A percentile compares a stretch with the other conserved stretches of the same genome.
These are phyloP conservation scores for Vachellia collinsii DNA, from an alignment of 306 rosid species.

Conservation along the genomic window DNA sequence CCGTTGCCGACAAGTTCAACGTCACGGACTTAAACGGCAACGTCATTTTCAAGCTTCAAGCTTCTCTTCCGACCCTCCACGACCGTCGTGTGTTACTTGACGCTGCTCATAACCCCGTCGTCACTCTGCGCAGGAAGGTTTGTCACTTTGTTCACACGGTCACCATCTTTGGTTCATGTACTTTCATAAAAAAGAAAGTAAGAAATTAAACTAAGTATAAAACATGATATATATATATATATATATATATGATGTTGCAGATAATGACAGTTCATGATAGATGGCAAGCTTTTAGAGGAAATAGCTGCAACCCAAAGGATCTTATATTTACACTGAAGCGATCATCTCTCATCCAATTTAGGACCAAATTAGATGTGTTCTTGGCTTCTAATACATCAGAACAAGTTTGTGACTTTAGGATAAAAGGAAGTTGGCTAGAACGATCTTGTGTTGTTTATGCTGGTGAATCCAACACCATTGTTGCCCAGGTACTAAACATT, in stretches of 20 bases:
- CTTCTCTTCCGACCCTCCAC: slow-evolving; percentile 33
- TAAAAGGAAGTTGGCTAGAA: slow-evolving; percentile 40
- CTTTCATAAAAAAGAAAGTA: background rate
- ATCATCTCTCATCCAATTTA: slow-evolving; percentile 35
- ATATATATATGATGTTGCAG: background rate
- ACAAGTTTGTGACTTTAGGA: slow-evolving; percentile 37
- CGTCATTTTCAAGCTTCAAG: slow-evolving; percentile 52
- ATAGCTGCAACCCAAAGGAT: background rate
- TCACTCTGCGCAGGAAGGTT: slow-evolving; percentile 51
- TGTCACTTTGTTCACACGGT: background rate
- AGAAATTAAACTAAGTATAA: background rate
- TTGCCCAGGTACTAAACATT: slow-evolving; percentile 39
- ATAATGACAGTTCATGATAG: slow-evolving; percentile 12
- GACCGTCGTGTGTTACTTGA: slow-evolving; percentile 52
- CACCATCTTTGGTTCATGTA: background rate
- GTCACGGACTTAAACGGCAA: slow-evolving; percentile 55
- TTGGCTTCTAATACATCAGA: slow-evolving; percentile 41
- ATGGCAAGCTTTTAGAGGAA: slow-evolving; percentile 27
- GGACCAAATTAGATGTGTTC: slow-evolving; percentile 44
- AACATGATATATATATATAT: background rate
- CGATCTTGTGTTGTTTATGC: slow-evolving; percentile 44
- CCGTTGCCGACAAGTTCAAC: slow-evolving; percentile 42
- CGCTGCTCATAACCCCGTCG: slow-evolving; percentile 46
- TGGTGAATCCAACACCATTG: slow-evolving; percentile 46
- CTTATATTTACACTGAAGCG: slow-evolving; percentile 13